Base-by-base conservation (phyloP, 139 green algal genomes). In the Chlamydomonas sp. region DNA sequence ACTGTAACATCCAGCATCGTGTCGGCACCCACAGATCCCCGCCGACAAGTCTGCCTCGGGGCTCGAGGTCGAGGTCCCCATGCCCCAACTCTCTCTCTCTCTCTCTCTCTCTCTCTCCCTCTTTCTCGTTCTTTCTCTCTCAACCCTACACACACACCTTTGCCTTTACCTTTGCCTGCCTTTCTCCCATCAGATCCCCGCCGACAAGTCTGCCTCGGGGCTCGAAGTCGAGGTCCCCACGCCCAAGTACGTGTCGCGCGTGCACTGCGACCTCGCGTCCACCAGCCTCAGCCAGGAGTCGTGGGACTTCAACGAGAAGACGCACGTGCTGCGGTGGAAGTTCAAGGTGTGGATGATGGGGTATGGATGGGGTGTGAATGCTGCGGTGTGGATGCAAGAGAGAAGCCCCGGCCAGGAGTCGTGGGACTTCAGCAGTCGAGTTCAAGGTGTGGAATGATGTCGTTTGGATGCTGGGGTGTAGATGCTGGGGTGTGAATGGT, bases 151-250 rank as follows among this genome's bases (percentile, higher is more conserved):
- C n/a, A n/a, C n/a, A n/a, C n/a, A n/a, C n/a, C n/a, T n/a, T n/a
- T 57, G 47, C 22, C 16, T 57, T 57, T 22, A 57, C 20, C 47
- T 16, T 22, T 57, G 47, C 16, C 47, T 57, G 20, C 16, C 22
- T 57, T 22, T 28, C 63, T 6, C 16, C 6, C 38, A 8, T 26
- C 36, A 87, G 70, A 75, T 83, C 20, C 74, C 76, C 0, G 6
- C 78, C 0, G 67, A 79, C 64, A 84, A 85, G 62, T 70, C 77
- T 5, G 87, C 87, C 39, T 85, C 72, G 54, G 87, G 77, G 3
- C 70, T 93, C 33, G 87, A 93, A 68, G 67, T 93, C 50, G 81
- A 85, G 70, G 66, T 93, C 29, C 87, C 87, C 6, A 79, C 90
- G 62, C 87, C 87, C 13, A 69, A 65, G 30, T 70, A 65, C 29